Evolutionary conservation across 768 basidiomycete genomes (phyloP), one percentile per base, ranked within the genome.

Genomic region (Leucosporidium yakuticum): DNA sequence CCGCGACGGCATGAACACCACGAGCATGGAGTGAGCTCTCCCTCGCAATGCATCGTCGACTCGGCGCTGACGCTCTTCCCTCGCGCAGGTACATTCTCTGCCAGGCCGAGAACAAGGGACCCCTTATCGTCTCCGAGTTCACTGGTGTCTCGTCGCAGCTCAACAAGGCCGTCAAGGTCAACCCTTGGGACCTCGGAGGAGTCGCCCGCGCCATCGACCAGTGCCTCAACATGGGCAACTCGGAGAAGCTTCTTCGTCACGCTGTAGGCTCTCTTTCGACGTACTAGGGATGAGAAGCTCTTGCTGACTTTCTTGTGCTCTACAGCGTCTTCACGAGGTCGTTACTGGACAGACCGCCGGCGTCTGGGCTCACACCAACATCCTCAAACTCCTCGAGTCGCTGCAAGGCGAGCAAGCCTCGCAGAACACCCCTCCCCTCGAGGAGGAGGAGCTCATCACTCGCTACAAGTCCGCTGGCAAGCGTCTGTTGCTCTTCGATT

Each of bases 1-100:
- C 11, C 86, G 95, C 44, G 95, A 99, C 76, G 96, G 95, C 9
- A 98, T 98, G 96, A 99, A 99, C 83, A 97, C 95, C 20, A 96
- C 94, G 0, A 88, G 87, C 61, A 95, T 60, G 60, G 39, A 44
- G 39, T 44, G 14, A 44, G 39, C 12, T 12, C 34, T 36, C 12
- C 34, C 34, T 36, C 34, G 34, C 34, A 36, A 36, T 15, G 14
- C 8, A 55, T 60, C 3, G n/a, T 48, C 31, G 34, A 20, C n/a
- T 7, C 21, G 23, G 34, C 6, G n/a, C 59, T 29, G 21, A 48
- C 23, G 12, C 27, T 12, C 1, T 44, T 9, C 31, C 36, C 1
- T 31, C 29, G 0, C 21, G 0, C 63, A 77, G 75, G 79, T 97
- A 94, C 78, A 89, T 95, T 34, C 89, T 98, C 69, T 92, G 93